phyloP scores from a whole-genome alignment of 2,329 filamentous ascomycete genomes.

The Alternaria sp. region DNA sequence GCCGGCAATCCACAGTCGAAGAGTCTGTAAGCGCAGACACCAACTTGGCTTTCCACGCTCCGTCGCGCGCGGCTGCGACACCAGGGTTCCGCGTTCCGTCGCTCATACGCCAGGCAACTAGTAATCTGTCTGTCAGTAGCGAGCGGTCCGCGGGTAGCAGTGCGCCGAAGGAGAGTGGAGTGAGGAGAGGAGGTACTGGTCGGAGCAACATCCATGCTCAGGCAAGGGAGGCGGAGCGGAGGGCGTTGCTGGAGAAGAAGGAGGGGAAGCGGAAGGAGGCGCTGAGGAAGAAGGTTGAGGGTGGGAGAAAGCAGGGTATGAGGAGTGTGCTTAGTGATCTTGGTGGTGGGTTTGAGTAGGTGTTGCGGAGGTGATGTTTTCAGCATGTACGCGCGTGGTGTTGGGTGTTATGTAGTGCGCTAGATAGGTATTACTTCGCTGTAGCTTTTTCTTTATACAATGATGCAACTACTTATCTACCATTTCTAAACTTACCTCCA shows the following conservation, averaged over 20 bases:
- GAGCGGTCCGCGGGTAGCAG: conserved; percentile 42
- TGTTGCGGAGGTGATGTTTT: neutral
- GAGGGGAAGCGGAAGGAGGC: conserved; percentile 59
- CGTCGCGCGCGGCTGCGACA: conserved; percentile 45
- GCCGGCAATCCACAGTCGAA: conserved; percentile 55
- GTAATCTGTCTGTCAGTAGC: conserved; percentile 49
- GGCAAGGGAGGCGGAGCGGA: conserved; percentile 64
- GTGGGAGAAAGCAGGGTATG: conserved; percentile 30
- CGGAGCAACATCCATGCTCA: conserved; percentile 67
- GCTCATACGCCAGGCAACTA: conserved; percentile 75
- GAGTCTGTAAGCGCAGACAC: conserved; percentile 37
- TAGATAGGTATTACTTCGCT: neutral
- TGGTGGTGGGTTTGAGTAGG: conserved; percentile 46
- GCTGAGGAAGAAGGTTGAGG: conserved; percentile 52
- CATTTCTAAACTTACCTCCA: neutral
- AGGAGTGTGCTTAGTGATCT: conserved; percentile 43
- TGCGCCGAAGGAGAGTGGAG: conserved; percentile 39
- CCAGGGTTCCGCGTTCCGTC: conserved; percentile 70
- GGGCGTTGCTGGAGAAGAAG: conserved; percentile 57
- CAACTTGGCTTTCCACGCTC: conserved; percentile 63
- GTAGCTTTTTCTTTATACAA: neutral
- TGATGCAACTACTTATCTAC: neutral
- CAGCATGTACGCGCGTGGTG: neutral
- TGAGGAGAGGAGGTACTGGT: conserved; percentile 60
- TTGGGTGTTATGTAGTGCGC: neutral